Base-by-base conservation (phyloP, 1,284 basidiomycete species). In the Coniferiporia sulphurascens region DNA sequence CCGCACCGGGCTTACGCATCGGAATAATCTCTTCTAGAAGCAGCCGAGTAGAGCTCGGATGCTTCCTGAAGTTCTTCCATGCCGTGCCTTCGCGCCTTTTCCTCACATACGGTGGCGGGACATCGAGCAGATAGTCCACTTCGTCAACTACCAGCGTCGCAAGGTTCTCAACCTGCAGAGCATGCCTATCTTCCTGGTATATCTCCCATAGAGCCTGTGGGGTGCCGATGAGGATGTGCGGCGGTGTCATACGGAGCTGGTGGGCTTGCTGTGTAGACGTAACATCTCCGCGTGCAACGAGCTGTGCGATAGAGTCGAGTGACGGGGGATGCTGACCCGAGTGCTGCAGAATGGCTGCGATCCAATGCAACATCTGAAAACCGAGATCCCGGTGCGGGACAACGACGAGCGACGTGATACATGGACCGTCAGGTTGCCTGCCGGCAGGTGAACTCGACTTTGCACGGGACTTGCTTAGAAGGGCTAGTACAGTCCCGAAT, bases 371-470 rank as follows among this genome's bases (percentile, higher is more conserved):
- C 53, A 84, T 78, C 69, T 91, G 89, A 65, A 80, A 79, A 3
- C 84, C 89, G 61, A 91, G 74, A 67, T 90, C 88, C 36, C 82
- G 77, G 68, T 91, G 89, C 4, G 89, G 89, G 3, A 90, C 86
- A 48, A 91, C 74, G 21, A 89, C 71, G 46, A 91, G 73, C 15
- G 83, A 78, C 22, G 77, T 77, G 36, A 79, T 75, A 55, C 35
- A 46, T 66, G 57, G 22, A 68, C 63, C 62, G 63, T 59, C 58
- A 65, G 54, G 59, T 65, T 63, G 54, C 48, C 49, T 41, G 56
- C 58, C 53, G 60, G 54, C 41, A 36, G 59, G 48, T 36, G 48
- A 53, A 49, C 51, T 43, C 48, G 55, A 1, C 22, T 49, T 45
- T 10, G 17, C 9, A 12, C 78, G 76, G 48, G 76, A 71, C 69